phyloP scores from a whole-genome alignment of 2,329 filamentous ascomycete genomes.

The Beauveria varroae region DNA sequence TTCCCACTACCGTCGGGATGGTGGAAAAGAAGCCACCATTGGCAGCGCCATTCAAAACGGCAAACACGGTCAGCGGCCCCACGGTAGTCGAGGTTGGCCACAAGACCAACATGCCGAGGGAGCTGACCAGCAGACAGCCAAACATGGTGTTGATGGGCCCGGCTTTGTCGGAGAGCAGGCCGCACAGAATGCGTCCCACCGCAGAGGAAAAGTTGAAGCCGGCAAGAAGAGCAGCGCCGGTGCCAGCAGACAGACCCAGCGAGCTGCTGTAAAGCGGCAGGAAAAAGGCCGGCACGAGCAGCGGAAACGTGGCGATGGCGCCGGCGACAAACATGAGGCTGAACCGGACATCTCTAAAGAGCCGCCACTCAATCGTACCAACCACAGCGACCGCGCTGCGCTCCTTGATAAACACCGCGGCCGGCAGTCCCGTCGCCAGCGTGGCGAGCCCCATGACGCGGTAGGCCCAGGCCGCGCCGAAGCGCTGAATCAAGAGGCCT shows the following conservation, averaged over 20 bases:
- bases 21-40: constrained; percentile 55
- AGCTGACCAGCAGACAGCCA: constrained; percentile 39
- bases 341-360: constrained; percentile 45
- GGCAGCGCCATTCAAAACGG: constrained; percentile 47
- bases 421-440: constrained; percentile 11
- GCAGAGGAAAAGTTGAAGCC: constrained; percentile 53
- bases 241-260: constrained; percentile 39
- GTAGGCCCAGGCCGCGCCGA: constrained; percentile 13
- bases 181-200: constrained; percentile 44
- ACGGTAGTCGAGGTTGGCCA: constrained; percentile 49
- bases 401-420: constrained; percentile 12
- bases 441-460: constrained; percentile 11
- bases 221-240: constrained; percentile 48
- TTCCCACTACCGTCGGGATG: constrained; percentile 53
- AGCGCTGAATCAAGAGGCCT: constrained; percentile 9
- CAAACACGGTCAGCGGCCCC: constrained; percentile 44
- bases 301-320: constrained; percentile 46
- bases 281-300: constrained; percentile 54
- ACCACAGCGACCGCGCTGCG: constrained; percentile 22
- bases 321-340: constrained; percentile 42
- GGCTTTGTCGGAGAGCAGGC: constrained; percentile 42
- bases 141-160: constrained; percentile 47
- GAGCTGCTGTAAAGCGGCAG: constrained; percentile 45
- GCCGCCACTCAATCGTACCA: constrained; percentile 37
- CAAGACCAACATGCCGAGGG: constrained; percentile 47